Conservation (phyloP, 2,329 filamentous ascomycete species). For the Thelonectria rubi region DNA sequence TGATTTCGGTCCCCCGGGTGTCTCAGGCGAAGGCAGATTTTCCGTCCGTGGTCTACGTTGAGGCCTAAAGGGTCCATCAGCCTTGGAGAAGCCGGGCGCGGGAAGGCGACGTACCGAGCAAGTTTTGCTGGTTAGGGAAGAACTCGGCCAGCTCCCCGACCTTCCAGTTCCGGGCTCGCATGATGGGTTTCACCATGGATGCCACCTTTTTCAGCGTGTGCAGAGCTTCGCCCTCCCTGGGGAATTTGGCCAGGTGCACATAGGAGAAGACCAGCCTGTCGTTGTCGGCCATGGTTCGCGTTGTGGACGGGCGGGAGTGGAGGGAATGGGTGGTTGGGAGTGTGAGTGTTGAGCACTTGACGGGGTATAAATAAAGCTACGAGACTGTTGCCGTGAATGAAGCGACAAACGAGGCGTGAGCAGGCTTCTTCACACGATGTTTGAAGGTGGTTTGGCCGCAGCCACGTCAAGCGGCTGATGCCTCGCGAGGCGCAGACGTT, state of each 20-base stretch:
- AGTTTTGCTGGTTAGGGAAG: constrained; percentile 75
- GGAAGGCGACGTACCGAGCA: constrained; percentile 66
- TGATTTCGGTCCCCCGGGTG: constrained; percentile 77
- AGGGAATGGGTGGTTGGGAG: constrained; percentile 3
- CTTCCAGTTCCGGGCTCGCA: constrained; percentile 85
- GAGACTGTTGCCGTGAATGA: background rate
- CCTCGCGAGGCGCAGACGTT: constrained; percentile 30
- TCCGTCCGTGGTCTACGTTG: constrained; percentile 79
- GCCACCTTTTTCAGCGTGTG: constrained; percentile 80
- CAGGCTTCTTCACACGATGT: background rate
- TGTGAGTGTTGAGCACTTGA: constrained; percentile 5
- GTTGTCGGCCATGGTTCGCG: constrained; percentile 36
- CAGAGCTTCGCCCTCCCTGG: constrained; percentile 60
- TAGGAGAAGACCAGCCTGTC: constrained; percentile 59
- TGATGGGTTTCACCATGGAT: constrained; percentile 92
- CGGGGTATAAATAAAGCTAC: background rate
- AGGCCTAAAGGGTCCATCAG: constrained; percentile 60
- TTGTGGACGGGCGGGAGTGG: background rate
- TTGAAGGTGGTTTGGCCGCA: constrained; percentile 6
- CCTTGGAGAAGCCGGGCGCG: background rate
- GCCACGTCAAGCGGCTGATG: constrained; percentile 40
- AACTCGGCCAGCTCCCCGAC: constrained; percentile 86
- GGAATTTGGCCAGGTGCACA: constrained; percentile 58
- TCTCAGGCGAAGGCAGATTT: constrained; percentile 84
- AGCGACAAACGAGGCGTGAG: no score